A percentile compares a stretch with the other conserved stretches of the same genome.
Evolutionary conservation across 169 alveolate species (phyloP).

Genomic region (Cryptosporidium baileyi): DNA sequence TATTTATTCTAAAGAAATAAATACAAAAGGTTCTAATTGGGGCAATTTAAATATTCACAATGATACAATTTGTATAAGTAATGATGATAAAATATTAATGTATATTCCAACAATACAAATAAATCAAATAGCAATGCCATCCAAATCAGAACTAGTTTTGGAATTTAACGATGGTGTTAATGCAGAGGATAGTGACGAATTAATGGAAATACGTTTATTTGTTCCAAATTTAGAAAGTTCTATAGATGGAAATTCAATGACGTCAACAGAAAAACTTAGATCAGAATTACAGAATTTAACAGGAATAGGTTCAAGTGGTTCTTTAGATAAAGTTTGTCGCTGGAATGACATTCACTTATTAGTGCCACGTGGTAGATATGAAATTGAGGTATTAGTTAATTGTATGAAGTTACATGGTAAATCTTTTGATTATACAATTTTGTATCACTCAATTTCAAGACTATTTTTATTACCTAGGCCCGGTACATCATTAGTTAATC

Average conservation of each 20-base stretch:
- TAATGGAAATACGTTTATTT: conserved; percentile 58
- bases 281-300: background rate
- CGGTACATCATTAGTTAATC: conserved; percentile 90
- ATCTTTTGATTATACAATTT: conserved; percentile 93
- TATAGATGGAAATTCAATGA: conserved; percentile 1
- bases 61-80: conserved; percentile 35
- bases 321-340: conserved; percentile 86
- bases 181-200: conserved; percentile 41
- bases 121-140: conserved; percentile 68
- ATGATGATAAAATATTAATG: conserved; percentile 56
- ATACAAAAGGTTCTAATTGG: conserved; percentile 89
- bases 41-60: conserved; percentile 83
- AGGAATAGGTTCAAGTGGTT: conserved; percentile 70
- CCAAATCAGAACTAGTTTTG: conserved; percentile 52
- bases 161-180: conserved; percentile 48
- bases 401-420: conserved; percentile 94
- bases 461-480: conserved; percentile 94
- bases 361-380: conserved; percentile 96
- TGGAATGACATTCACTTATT: conserved; percentile 90
- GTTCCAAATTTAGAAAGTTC: conserved; percentile 42
- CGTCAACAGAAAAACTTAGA: conserved; percentile 34
- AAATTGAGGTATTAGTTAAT: conserved; percentile 87
- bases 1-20: conserved; percentile 72
- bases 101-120: conserved; percentile 33
- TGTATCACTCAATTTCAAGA: conserved; percentile 87